These are phyloP conservation scores for Trypanosoma boissoni DNA, from an alignment of 208 protist genomes.

Conservation along the genomic window DNA sequence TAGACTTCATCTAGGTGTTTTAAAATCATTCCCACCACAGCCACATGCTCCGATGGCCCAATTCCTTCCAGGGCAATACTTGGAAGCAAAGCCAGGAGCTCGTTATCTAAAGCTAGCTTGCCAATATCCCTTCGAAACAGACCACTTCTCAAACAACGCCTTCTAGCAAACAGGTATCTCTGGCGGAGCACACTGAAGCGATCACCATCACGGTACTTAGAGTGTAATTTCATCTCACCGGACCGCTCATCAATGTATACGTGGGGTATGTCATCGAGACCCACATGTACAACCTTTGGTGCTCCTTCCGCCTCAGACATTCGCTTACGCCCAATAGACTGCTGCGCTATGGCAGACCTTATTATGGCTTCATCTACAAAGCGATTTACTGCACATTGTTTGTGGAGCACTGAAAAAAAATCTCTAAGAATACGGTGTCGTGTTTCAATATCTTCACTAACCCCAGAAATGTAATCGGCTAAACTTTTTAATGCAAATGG, in stretches of 20 bases:
- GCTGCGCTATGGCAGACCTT: constrained; percentile 43
- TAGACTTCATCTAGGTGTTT: constrained; percentile 38
- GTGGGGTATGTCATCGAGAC: constrained; percentile 40
- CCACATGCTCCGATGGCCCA: constrained; percentile 38
- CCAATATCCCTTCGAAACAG: constrained; percentile 62
- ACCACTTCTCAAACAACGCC: constrained; percentile 76
- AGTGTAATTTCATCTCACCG: constrained; percentile 46
- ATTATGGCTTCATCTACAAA: constrained; percentile 67
- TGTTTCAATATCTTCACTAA: constrained; percentile 33
- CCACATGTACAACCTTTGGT: constrained; percentile 37
- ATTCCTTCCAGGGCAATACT: constrained; percentile 81
- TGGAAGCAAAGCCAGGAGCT: constrained; percentile 59
- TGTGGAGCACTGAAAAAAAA: constrained; percentile 65
- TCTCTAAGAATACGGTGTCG: constrained; percentile 58
- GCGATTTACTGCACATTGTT: constrained; percentile 45
- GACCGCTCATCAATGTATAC: constrained; percentile 67
- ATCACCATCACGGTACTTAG: constrained; percentile 17
- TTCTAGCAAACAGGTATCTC: constrained; percentile 73
- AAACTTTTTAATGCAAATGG: constrained; percentile 69
- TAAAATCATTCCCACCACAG: constrained; percentile 78
- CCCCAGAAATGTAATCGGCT: constrained; percentile 46
- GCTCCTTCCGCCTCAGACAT: constrained; percentile 27
- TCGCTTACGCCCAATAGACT: constrained; percentile 43
- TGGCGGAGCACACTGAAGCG: constrained; percentile 64
- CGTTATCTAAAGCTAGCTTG: constrained; percentile 34